These are phyloP conservation scores for Vitis rupestris DNA, from an alignment of 164 flowering plant species.

Conservation along the genomic window DNA sequence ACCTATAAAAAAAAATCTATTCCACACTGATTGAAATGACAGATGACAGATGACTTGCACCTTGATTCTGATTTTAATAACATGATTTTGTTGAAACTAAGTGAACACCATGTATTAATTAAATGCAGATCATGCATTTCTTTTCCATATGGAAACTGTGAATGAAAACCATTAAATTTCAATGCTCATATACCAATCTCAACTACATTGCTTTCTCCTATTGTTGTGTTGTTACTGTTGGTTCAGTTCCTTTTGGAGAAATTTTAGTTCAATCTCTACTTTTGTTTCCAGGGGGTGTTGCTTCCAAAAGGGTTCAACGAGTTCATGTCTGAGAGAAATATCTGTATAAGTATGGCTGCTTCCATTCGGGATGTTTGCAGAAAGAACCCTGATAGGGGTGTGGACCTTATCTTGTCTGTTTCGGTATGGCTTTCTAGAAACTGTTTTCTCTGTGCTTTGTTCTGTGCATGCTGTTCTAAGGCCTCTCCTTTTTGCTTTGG, in stretches of 20 bases:
- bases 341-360: slow-evolving; percentile 79
- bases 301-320: slow-evolving; percentile 56
- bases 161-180: neutral
- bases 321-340: slow-evolving; percentile 40
- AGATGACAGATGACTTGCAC: too few relatives aligned
- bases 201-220: neutral
- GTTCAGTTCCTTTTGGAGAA: neutral
- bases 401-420: slow-evolving; percentile 90
- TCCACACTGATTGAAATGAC: too few relatives aligned
- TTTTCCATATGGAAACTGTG: neutral
- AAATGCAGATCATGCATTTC: neutral
- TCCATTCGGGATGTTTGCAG: slow-evolving; percentile 84
- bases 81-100: too few relatives aligned
- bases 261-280: slow-evolving; percentile 5
- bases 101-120: too few relatives aligned
- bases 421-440: slow-evolving; percentile 49
- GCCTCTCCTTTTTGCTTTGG: neutral
- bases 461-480: slow-evolving; percentile 5
- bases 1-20: too few relatives aligned
- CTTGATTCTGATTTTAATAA: too few relatives aligned
- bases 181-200: neutral
- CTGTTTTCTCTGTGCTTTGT: slow-evolving; percentile 9
- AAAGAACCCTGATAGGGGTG: slow-evolving; percentile 91
- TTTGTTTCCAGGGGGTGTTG: slow-evolving; percentile 49
- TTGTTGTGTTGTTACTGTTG: slow-evolving; percentile 1